Evolutionary conservation across 176 grass and related monocot species (phyloP), one percentile per base, ranked within the genome.

Genomic region (maize (Zea mays)): DNA sequence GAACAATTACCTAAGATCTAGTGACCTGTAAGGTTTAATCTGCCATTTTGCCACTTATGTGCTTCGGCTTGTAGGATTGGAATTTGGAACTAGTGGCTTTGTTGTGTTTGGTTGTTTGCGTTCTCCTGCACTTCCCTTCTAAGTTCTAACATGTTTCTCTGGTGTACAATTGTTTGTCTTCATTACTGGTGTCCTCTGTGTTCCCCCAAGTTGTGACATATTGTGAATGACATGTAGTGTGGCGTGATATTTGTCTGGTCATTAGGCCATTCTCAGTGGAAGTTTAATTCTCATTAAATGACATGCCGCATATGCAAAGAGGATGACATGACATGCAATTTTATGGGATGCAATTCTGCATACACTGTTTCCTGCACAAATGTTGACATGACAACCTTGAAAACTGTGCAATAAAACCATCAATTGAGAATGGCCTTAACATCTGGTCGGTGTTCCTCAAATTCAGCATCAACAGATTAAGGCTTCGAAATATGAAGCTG

Each of bases 11-110:
- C 38, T 56, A 46, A 36, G 27, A 58, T 66, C 43, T 37, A 79
- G 72, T 52, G 71, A 1, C 7, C 3, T 10, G 21, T 65, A 38
- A 39, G 13, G 19, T 19, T 5, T 55, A 55, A 48, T 8, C 69
- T 67, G 56, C 66, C 3, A 49, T 41, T 17, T 52, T 75, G 47
- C 38, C 43, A n/a, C 20, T 15, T 62, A 6, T 54, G 41, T 20
- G n/a, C 14, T 77, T 84, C 35, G 12, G 6, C 65, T 41, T 76
- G 13, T 65, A 39, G 51, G n/a, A 44, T 36, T 71, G 11, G 3
- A 70, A 47, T 0, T 36, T 71, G 11, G 3, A 70, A 47, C 1
- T 69, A 50, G 37, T 48, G 50, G 2, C 65, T 45, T 21, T 71
- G 45, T 54, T 27, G 27, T 27, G 27, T 27, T 27, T 27, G 27